These are phyloP conservation scores for Dictyostelium capitatum DNA, from an alignment of 78 protist genomes.

Conservation along the genomic window DNA sequence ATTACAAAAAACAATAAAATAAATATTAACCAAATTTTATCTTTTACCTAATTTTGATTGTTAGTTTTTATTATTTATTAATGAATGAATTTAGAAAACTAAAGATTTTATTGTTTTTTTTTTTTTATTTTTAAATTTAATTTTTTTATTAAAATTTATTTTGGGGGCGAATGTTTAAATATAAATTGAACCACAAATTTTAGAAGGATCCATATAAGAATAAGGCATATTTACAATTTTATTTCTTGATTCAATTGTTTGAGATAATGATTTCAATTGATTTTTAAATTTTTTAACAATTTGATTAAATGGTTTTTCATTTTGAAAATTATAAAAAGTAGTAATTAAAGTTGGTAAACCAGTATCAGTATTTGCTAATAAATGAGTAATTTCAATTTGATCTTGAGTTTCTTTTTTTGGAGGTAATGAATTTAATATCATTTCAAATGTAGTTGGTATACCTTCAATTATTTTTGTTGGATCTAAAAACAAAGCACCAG, in stretches of 20 bases:
- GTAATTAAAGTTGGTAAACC: slow-evolving; percentile 31
- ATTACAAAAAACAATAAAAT: too few species aligned
- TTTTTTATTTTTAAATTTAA: background rate
- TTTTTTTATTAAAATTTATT: background rate
- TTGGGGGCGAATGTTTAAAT: too few species aligned
- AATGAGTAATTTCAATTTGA: slow-evolving; percentile 51
- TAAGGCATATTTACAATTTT: slow-evolving; percentile 11
- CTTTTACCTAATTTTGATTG: too few species aligned
- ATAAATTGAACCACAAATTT: slow-evolving; percentile 39
- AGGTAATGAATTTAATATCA: slow-evolving; percentile 13
- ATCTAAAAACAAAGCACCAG: slow-evolving; percentile 43
- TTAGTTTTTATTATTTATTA: too few species aligned
- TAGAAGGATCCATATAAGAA: slow-evolving; percentile 36
- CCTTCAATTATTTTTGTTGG: slow-evolving; percentile 32
- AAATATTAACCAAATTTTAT: background rate
- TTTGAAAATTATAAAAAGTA: slow-evolving; percentile 11
- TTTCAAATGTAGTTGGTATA: slow-evolving; percentile 23
- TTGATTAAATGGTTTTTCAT: background rate
- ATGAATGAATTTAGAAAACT: too few species aligned
- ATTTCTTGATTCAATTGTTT: slow-evolving; percentile 17
- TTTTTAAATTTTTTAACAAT: background rate
- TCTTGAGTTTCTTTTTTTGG: slow-evolving; percentile 34
- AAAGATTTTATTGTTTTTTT: background rate
- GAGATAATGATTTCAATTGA: background rate
- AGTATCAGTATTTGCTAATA: slow-evolving; percentile 46